Percentiles rank a stretch among this genome's conserved stretches.
These are phyloP conservation scores for Microdochium bolleyi DNA, from an alignment of 2,329 filamentous ascomycete species.

Conservation along the genomic window DNA sequence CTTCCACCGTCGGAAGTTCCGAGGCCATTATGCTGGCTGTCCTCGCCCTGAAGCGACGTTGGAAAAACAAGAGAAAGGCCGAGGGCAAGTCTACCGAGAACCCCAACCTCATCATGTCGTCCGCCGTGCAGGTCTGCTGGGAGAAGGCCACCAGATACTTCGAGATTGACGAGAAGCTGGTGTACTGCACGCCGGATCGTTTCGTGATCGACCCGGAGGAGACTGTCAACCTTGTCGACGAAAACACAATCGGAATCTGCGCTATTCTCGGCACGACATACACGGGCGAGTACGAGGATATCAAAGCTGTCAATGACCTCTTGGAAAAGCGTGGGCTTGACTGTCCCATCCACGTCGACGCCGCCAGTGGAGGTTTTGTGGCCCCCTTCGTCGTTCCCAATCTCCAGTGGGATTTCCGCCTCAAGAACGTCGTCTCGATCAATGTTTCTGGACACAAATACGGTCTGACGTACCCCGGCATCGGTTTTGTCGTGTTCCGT, in stretches of 20 bases:
- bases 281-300: slow-evolving; percentile 92
- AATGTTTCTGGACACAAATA: slow-evolving; percentile 87
- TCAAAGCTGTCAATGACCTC: slow-evolving; percentile 85
- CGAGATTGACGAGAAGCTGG: slow-evolving; percentile 83
- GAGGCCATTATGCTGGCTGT: slow-evolving; percentile 81
- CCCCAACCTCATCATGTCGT: slow-evolving; percentile 94
- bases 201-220: slow-evolving; percentile 57
- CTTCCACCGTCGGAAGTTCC: slow-evolving; percentile 81
- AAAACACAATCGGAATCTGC: slow-evolving; percentile 84
- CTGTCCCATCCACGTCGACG: slow-evolving; percentile 87
- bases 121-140: slow-evolving; percentile 95
- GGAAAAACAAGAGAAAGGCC: slow-evolving; percentile 79
- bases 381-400: slow-evolving; percentile 82
- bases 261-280: slow-evolving; percentile 88
- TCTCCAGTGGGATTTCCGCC: slow-evolving; percentile 85
- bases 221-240: slow-evolving; percentile 52
- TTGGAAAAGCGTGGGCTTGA: slow-evolving; percentile 68
- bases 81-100: slow-evolving; percentile 72
- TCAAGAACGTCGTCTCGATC: slow-evolving; percentile 84
- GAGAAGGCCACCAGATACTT: slow-evolving; percentile 88
- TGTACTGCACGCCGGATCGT: slow-evolving; percentile 53
- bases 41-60: slow-evolving; percentile 90
- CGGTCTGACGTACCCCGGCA: slow-evolving; percentile 70
- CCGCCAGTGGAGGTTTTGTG: slow-evolving; percentile 86
- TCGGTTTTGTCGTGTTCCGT: slow-evolving; percentile 92